Evolutionary conservation across 257 asterid species (phyloP).

Genomic region (Linaria vulgaris): DNA sequence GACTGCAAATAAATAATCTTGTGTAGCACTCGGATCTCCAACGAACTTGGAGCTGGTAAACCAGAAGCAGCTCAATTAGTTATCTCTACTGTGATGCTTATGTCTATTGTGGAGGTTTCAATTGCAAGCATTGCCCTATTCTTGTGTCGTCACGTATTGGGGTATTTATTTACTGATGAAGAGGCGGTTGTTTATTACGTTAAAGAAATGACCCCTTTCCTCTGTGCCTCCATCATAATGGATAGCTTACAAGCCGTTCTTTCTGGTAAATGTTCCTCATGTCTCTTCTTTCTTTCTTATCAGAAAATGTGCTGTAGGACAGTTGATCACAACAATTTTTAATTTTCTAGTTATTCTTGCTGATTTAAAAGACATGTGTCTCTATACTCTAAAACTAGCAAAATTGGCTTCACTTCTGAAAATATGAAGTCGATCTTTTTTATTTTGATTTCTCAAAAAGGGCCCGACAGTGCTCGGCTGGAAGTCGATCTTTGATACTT

Average conservation of each 20-base stretch:
- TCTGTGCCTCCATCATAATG: slow-evolving; percentile 48
- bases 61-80: slow-evolving; percentile 48
- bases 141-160: slow-evolving; percentile 43
- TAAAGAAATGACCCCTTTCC: slow-evolving; percentile 47
- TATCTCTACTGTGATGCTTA: slow-evolving; percentile 34
- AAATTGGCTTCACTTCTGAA: too few species aligned
- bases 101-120: slow-evolving; percentile 44
- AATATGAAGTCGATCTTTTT: too few species aligned
- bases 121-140: slow-evolving; percentile 38
- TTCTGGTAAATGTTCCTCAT: slow-evolving; percentile 38
- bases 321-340: neutral
- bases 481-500: too few species aligned
- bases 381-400: too few species aligned
- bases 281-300: neutral
- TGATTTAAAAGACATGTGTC: too few species aligned
- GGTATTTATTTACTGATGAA: slow-evolving; percentile 53
- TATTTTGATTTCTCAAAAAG: too few species aligned
- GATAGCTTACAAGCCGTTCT: slow-evolving; percentile 56
- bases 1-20: neutral
- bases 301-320: neutral
- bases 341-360: too few species aligned
- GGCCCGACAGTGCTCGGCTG: too few species aligned
- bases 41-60: slow-evolving; percentile 76
- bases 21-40: slow-evolving; percentile 60
- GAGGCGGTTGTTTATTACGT: slow-evolving; percentile 46